Conservation (phyloP, 768 basidiomycete genomes). For the Tulasnella sp. region DNA sequence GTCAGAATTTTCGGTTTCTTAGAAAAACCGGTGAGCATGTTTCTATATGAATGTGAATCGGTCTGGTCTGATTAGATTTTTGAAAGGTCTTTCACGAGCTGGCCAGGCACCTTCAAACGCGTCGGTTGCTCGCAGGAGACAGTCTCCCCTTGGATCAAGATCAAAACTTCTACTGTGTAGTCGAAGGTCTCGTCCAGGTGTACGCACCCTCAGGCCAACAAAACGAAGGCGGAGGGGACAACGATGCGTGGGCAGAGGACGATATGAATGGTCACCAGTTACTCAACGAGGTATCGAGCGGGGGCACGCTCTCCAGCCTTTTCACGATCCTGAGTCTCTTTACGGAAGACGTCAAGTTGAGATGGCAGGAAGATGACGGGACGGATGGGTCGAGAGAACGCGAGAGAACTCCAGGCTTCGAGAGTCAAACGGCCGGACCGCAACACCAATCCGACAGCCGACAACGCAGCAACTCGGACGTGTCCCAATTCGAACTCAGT, state of each 20-base stretch:
- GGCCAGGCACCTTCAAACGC: constrained; percentile 88
- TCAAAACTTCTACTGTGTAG: constrained; percentile 94
- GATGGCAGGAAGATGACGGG: constrained; percentile 59
- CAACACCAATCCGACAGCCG: not conserved
- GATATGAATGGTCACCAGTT: constrained; percentile 93
- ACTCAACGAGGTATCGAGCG: constrained; percentile 90
- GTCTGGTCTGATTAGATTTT: not conserved
- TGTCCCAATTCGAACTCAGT: constrained; percentile 46
- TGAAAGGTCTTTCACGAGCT: constrained; percentile 92
- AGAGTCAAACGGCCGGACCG: no score
- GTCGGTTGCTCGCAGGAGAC: constrained; percentile 91
- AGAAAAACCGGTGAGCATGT: constrained; percentile 77
- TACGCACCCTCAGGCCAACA: constrained; percentile 60
- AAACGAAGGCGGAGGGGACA: constrained; percentile 32
- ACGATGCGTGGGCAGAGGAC: constrained; percentile 68
- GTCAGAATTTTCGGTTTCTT: constrained; percentile 95
- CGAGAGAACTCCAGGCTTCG: not conserved
- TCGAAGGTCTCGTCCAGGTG: constrained; percentile 95
- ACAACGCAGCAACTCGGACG: constrained; percentile 42
- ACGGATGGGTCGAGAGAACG: not conserved
- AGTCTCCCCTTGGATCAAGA: constrained; percentile 83
- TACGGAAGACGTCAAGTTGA: constrained; percentile 85
- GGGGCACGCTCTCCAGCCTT: constrained; percentile 88
- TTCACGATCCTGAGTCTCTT: constrained; percentile 96
- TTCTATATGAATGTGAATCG: no score